Evolutionary conservation across 352 stramenopile species (phyloP), one percentile per base, ranked within the genome.

Genomic region (Peronosclerospora sorghi): DNA sequence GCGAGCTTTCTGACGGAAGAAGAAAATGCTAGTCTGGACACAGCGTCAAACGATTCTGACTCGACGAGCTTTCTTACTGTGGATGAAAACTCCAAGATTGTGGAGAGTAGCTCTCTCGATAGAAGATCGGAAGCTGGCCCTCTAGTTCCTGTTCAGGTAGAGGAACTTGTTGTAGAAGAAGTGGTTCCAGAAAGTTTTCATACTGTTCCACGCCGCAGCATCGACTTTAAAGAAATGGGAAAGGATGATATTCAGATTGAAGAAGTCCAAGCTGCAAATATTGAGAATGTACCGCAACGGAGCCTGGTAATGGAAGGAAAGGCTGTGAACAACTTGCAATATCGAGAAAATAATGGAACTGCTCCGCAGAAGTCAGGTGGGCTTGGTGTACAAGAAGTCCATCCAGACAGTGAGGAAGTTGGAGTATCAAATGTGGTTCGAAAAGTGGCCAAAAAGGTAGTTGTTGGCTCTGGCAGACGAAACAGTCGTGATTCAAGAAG

Each of bases 91-190:
- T 66, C 56, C 18, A 65, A 65, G 41, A 65, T 70, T 37, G 56
- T 66, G 45, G 48, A 65, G 41, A 71, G 51, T 18, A 55, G 50
- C 9, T 68, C 54, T 18, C 49, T 62, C 10, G 45, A 47, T 40
- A 37, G 35, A 9, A 57, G 32, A 24, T 48, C 35, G 1, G 37
- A 50, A 4, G 24, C 29, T 7, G 36, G 26, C 18, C 32, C 21
- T 19, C 43, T 47, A 1, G 39, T 62, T 32, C 50, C 58, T 35
- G 44, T 67, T 24, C 53, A 59, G 32, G 41, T 80, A 35, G 65
- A 74, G 20, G 68, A 70, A 12, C 36, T 80, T 8, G 55, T 64
- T 37, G 62, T 83, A 19, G 65, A 82, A 41, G 67, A 86, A 41
- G 48, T 83, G 20, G 45, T 59, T 32, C 65, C 69, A 4, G 56